Conservation (phyloP, 73 alveolate genomes). For the Symbiodinium pilosum region DNA sequence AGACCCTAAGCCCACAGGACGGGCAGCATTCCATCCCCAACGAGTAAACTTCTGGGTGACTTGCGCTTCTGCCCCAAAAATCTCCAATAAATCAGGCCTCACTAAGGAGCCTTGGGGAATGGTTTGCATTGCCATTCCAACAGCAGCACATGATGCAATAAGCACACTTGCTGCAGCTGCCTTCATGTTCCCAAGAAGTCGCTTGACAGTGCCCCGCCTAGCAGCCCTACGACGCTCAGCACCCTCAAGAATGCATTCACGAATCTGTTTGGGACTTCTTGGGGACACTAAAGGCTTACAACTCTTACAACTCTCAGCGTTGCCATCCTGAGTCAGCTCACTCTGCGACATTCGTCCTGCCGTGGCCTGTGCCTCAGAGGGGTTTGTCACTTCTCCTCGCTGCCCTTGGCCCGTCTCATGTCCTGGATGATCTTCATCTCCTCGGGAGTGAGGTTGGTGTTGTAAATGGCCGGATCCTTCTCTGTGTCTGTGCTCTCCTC, state of each 20-base stretch:
- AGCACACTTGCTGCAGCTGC: neutral
- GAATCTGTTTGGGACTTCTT: no score
- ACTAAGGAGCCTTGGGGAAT: no score
- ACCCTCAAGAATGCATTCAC: no score
- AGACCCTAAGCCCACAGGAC: neutral
- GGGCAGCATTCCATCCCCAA: neutral
- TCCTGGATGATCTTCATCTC: neutral
- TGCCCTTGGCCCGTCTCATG: no score
- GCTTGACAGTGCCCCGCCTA: neutral
- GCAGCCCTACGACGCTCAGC: no score
- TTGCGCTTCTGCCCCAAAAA: neutral
- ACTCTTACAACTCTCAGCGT: no score
- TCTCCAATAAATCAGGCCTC: constrained; percentile 16
- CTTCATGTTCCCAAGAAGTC: neutral
- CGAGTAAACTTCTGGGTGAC: neutral
- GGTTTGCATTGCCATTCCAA: neutral
- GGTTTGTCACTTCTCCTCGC: no score
- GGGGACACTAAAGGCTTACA: no score
- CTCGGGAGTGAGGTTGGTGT: neutral
- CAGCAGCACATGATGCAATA: neutral
- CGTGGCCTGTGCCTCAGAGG: no score
- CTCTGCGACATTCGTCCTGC: no score
- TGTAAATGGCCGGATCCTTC: neutral
- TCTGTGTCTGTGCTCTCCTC: neutral
- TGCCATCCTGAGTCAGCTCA: no score